Conservation (phyloP, 2,329 filamentous ascomycete genomes). For the Beauveria medogensis region DNA sequence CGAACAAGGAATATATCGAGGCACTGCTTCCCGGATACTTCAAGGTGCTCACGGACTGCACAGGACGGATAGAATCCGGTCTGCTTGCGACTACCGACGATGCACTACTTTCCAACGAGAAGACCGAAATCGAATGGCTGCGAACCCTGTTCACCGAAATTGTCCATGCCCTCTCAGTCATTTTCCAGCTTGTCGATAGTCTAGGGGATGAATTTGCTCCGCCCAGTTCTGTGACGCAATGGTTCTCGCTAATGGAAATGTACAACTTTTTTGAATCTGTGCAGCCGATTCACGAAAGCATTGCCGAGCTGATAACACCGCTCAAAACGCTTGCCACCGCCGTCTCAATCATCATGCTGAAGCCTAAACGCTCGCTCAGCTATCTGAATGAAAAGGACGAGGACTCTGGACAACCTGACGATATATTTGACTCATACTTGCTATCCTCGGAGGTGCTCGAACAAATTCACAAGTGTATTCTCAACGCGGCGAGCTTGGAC, state of each 20-base stretch:
- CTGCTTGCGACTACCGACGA: conserved; percentile 46
- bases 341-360: conserved; percentile 65
- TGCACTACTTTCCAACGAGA: conserved; percentile 39
- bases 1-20: conserved; percentile 31
- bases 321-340: conserved; percentile 63
- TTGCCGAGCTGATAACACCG: conserved; percentile 47
- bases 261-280: conserved; percentile 63
- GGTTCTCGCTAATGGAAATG: conserved; percentile 66
- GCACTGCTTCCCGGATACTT: conserved; percentile 41
- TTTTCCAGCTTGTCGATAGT: conserved; percentile 63
- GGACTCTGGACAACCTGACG: conserved; percentile 26
- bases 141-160: conserved; percentile 60
- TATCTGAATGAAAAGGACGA: conserved; percentile 32
- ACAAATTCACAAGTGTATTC: conserved; percentile 64
- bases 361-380: conserved; percentile 48
- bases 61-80: conserved; percentile 40
- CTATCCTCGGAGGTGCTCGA: conserved; percentile 61
- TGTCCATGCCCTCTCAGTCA: conserved; percentile 62
- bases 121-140: conserved; percentile 51
- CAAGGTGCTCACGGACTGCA: conserved; percentile 36
- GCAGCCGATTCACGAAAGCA: conserved; percentile 31
- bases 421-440: conserved; percentile 51
- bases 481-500: conserved; percentile 47
- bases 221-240: conserved; percentile 52
- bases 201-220: conserved; percentile 47